Evolutionary conservation across 2,329 filamentous ascomycete genomes (phyloP).

Genomic region (Albophoma yamanashiensis): DNA sequence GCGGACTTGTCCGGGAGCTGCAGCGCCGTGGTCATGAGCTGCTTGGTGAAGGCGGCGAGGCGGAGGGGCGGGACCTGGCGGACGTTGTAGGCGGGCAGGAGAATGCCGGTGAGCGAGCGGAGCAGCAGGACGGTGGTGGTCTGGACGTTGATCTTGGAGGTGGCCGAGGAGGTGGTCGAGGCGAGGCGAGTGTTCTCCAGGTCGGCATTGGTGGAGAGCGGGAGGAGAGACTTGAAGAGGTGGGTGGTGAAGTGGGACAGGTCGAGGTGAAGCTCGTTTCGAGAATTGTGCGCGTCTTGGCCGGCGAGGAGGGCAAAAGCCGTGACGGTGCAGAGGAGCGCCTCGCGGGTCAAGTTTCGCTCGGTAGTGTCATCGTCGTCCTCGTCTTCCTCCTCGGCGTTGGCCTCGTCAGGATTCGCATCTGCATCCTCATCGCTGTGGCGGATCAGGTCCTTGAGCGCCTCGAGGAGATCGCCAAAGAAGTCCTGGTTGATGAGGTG

Average conservation of each 20-base stretch:
- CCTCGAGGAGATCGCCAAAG: conserved; percentile 92
- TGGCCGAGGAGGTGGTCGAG: conserved; percentile 26
- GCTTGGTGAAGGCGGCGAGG: conserved; percentile 88
- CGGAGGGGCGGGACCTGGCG: conserved; percentile 69
- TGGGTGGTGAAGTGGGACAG: conserved; percentile 92
- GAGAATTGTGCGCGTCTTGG: conserved; percentile 81
- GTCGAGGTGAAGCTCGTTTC: conserved; percentile 74
- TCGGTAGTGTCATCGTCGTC: conserved; percentile 33
- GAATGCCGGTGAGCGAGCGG: conserved; percentile 70
- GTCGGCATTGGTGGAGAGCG: conserved; percentile 70
- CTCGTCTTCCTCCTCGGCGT: conserved; percentile 26
- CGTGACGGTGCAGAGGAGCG: conserved; percentile 88
- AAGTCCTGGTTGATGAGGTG: conserved; percentile 99
- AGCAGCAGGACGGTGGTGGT: conserved; percentile 90
- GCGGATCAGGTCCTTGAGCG: conserved; percentile 82
- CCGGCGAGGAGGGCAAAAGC: conserved; percentile 93
- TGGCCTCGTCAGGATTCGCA: conserved; percentile 25
- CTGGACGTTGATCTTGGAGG: conserved; percentile 77
- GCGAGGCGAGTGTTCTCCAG: conserved; percentile 61
- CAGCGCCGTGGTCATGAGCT: conserved; percentile 69
- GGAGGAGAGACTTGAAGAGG: conserved; percentile 77
- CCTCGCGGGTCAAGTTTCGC: conserved; percentile 74
- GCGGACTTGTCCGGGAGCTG: conserved; percentile 87
- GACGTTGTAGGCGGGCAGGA: conserved; percentile 65
- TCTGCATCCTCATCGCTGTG: conserved; percentile 53